Evolutionary conservation across 257 asterid species (phyloP), one percentile per base, ranked within the genome.

Genomic region (Plantago ovata): DNA sequence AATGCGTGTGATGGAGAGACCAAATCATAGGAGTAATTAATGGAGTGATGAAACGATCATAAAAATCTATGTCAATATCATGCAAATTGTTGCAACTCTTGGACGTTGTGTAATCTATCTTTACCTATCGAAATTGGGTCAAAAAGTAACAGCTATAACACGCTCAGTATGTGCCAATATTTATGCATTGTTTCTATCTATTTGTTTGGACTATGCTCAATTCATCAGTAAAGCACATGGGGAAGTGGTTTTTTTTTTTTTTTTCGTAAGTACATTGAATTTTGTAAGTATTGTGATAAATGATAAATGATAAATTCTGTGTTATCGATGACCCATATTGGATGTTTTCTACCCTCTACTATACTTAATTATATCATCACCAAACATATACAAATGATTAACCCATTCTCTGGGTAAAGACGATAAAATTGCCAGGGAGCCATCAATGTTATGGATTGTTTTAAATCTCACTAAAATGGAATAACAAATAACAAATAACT

Each of bases 151-250:
- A 40, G 68, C 60, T 63, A 61, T 19, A 49, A 14, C 40, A 18
- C 24, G 41, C 15, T 44, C 45, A 20, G 7, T 14, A 61, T n/a
- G 13, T 61, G 57, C 23, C 43, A 61, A 61, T 18, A 0, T 13
- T 12, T 51, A 20, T 49, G 19, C 67, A 39, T 33, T 22, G 28
- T 62, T 42, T 50, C 23, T 38, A n/a, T 12, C 45, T 44, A 10
- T 14, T 7, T 1, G 1, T 4, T 22, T 36, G 8, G 52, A 58
- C 66, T n/a, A n/a, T n/a, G n/a, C n/a, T 62, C 63, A 62, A n/a
- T n/a, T 46, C 72, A 59, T 62, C 36, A 46, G 28, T 33, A 24
- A 19, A 42, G 71, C 74, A 65, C 74, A 69, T 72, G 79, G 74
- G 71, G 66, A 19, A 66, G 64, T 77, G 66, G 56, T 56, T 39